Evolutionary conservation across 495 filamentous ascomycete species (phyloP).

Genomic region (Chaetomidium leptoderma): DNA sequence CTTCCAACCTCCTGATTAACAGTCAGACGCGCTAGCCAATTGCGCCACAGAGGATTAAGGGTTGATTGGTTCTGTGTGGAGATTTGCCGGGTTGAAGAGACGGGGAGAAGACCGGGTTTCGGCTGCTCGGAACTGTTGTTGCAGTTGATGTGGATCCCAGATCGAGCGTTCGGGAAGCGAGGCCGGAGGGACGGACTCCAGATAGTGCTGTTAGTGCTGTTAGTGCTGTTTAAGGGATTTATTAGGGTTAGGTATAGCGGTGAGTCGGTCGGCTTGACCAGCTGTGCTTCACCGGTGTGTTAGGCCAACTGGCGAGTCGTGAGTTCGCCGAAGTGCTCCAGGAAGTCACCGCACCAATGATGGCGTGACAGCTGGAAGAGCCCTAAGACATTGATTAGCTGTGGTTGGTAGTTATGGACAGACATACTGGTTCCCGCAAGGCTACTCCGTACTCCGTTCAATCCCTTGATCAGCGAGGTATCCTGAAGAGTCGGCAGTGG

Average conservation of each 20-base stretch:
- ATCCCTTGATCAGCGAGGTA: no score
- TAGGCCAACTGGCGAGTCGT: background rate
- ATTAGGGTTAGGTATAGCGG: background rate
- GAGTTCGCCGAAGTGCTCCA: background rate
- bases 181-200: no score
- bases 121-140: background rate
- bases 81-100: background rate
- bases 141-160: background rate
- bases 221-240: background rate
- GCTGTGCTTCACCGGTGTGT: background rate
- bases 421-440: no score
- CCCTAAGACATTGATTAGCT: constrained; percentile 1
- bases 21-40: constrained; percentile 18
- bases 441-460: no score
- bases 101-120: background rate
- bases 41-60: constrained; percentile 21
- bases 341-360: background rate
- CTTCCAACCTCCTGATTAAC: constrained; percentile 15
- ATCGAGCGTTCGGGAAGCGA: background rate
- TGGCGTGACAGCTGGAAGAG: background rate
- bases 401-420: no score
- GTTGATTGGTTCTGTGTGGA: background rate
- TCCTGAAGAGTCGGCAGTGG: no score
- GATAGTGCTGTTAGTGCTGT: no score
- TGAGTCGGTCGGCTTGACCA: background rate